Base-by-base conservation (phyloP, 1,139 yeast species). In the Candida mesenterica region DNA sequence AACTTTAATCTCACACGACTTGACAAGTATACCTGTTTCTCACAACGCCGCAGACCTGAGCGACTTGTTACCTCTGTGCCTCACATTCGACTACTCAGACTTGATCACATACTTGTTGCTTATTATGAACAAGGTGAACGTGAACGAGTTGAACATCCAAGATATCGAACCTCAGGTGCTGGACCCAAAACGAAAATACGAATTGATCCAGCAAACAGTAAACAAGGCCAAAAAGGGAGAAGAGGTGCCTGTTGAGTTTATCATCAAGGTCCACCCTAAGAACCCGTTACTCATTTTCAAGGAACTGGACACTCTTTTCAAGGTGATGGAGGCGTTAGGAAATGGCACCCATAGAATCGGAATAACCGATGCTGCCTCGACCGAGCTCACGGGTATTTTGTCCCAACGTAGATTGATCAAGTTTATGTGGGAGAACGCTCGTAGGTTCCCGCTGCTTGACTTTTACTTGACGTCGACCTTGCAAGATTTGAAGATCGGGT, bases 321-420 rank as follows among this genome's bases (percentile, higher is more conserved):
- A 78, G 3, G 97, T 86, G 2, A 85, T 86, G 50, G 95, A 87
- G 57, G 81, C 85, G 13, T 69, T 90, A 41, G 97, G 96, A 15
- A 77, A 84, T 33, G 97, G 97, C 6, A 96, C 88, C 7, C 97
- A 92, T 61, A 73, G 97, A 53, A 77, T 90, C 27, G 96, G 97
- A 15, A 85, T 90, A 41, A 77, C 86, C 9, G 75, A 82, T 52
- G 62, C 42, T 46, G 59, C 49, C 59, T 68, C 25, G 48, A 61
- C 48, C 13, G 50, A 52, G 31, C 76, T 84, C 33, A 75, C 80
- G 3, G 97, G 97, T 39, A 78, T 92, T 13, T 70, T 92, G 37
- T 87, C 96, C 1, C 97, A 90, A 61, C 79, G 97, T 59, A 76
- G 97, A 50, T 66, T 88, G 48, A 75, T 89, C 40, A 77, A 77